These are phyloP conservation scores for Boletellus ananiceps DNA, from an alignment of 768 basidiomycete genomes.

Conservation along the genomic window DNA sequence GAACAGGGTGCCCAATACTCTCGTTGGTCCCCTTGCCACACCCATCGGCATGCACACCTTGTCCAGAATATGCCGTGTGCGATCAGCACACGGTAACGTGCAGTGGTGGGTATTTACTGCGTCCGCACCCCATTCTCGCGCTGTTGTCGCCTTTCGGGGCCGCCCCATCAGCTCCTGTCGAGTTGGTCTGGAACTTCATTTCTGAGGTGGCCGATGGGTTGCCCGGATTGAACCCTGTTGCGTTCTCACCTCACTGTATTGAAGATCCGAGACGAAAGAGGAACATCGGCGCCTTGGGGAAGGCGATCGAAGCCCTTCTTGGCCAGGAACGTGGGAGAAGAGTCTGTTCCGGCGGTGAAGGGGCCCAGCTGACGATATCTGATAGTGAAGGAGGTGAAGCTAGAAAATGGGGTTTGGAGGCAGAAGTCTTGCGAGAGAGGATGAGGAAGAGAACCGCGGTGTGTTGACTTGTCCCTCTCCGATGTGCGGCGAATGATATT, in stretches of 20 bases:
- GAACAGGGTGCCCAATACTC: constrained; percentile 48
- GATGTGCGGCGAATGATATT: constrained; percentile 15
- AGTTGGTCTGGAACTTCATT: constrained; percentile 44
- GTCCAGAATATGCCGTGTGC: constrained; percentile 67
- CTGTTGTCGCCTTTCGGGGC: constrained; percentile 38
- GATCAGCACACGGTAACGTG: constrained; percentile 54
- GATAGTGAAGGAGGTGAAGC: constrained; percentile 64
- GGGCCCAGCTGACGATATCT: constrained; percentile 17
- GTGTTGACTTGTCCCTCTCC: constrained; percentile 22
- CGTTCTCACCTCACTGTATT: constrained; percentile 68
- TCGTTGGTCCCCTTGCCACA: constrained; percentile 51
- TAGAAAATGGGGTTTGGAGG: constrained; percentile 67
- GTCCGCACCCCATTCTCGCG: constrained; percentile 54
- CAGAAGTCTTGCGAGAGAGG: constrained; percentile 51
- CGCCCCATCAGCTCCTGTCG: constrained; percentile 36
- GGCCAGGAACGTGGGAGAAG: constrained; percentile 60
- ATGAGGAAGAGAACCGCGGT: constrained; percentile 59
- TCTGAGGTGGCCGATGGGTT: constrained; percentile 56
- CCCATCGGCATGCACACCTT: constrained; percentile 66
- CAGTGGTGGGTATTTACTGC: constrained; percentile 62
- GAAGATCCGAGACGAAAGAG: constrained; percentile 74
- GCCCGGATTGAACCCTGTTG: constrained; percentile 73
- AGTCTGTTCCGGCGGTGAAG: constrained; percentile 54
- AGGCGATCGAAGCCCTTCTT: constrained; percentile 60
- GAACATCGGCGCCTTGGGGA: constrained; percentile 71